A percentile compares a stretch with the other conserved stretches of the same genome.
Evolutionary conservation across 2,329 filamentous ascomycete species (phyloP).

Genomic region (Claviceps sp.): DNA sequence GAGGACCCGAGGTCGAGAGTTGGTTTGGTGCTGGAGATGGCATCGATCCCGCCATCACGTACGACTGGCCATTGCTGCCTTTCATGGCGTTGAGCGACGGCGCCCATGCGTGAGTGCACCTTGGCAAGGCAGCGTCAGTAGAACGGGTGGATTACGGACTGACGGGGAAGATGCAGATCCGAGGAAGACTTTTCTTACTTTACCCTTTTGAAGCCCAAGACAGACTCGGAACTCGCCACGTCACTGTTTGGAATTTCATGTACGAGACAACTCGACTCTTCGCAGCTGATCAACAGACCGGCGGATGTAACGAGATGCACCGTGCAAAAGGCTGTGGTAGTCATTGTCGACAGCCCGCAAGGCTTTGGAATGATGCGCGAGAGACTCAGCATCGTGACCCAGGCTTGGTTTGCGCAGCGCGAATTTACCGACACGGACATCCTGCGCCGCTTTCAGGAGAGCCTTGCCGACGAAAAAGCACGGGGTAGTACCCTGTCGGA

Average conservation of each 20-base stretch:
- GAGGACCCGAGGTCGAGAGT: constrained; percentile 82
- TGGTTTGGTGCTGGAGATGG: constrained; percentile 74
- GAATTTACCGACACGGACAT: constrained; percentile 92
- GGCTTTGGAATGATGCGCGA: constrained; percentile 84
- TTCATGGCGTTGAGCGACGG: constrained; percentile 97
- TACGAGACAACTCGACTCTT: constrained; percentile 78
- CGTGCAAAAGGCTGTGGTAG: constrained; percentile 94
- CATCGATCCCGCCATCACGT: constrained; percentile 64
- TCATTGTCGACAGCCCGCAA: constrained; percentile 82
- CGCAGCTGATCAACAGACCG: constrained; percentile 61
- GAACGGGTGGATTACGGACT: background rate
- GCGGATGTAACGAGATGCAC: constrained; percentile 92
- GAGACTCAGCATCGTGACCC: constrained; percentile 78
- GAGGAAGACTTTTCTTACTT: constrained; percentile 98
- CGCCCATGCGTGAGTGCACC: constrained; percentile 64
- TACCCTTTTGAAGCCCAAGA: constrained; percentile 60
- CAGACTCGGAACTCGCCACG: constrained; percentile 43
- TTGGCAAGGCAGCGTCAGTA: background rate
- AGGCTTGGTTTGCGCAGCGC: constrained; percentile 89
- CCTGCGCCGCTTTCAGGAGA: constrained; percentile 80
- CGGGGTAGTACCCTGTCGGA: constrained; percentile 39
- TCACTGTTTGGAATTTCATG: constrained; percentile 95
- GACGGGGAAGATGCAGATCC: constrained; percentile 35
- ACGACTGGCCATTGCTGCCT: constrained; percentile 82
- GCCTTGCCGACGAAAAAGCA: constrained; percentile 54